A percentile compares a stretch with the other conserved stretches of the same genome.
Evolutionary conservation across 208 protist genomes (phyloP).

Genomic region (Trypanosoma rangeli): DNA sequence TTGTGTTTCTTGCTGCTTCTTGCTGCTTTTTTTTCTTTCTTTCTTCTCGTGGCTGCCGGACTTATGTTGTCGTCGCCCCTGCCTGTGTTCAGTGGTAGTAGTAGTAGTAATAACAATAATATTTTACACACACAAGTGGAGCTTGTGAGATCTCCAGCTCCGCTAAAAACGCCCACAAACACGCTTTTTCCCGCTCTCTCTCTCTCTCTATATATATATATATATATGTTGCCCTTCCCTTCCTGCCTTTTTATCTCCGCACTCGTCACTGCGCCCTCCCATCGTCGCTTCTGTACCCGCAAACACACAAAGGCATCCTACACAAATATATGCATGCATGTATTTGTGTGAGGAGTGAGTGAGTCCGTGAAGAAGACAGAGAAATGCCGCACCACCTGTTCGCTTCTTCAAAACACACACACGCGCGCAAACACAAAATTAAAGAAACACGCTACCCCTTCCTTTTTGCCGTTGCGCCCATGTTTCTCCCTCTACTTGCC

Average conservation of each 20-base stretch:
- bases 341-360: background rate
- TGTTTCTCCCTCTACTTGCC: background rate
- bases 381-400: background rate
- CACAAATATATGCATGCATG: background rate
- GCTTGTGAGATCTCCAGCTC: background rate
- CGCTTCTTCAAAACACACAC: background rate
- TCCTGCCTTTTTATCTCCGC: too few species aligned
- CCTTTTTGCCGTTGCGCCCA: background rate
- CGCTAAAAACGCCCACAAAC: background rate
- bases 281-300: too few species aligned
- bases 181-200: background rate
- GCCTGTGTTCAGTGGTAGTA: background rate
- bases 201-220: constrained; percentile 2
- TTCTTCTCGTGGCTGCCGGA: background rate
- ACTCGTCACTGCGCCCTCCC: too few species aligned
- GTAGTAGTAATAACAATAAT: background rate
- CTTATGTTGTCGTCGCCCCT: background rate
- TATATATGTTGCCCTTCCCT: constrained; percentile 2
- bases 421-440: constrained; percentile 4
- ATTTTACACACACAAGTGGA: background rate
- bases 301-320: too few species aligned
- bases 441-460: background rate
- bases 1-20: background rate
- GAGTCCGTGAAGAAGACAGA: background rate
- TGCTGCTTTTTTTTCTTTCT: constrained; percentile 21